These are phyloP conservation scores for Rosa multiflora DNA, from an alignment of 306 rosid genomes.

Conservation along the genomic window DNA sequence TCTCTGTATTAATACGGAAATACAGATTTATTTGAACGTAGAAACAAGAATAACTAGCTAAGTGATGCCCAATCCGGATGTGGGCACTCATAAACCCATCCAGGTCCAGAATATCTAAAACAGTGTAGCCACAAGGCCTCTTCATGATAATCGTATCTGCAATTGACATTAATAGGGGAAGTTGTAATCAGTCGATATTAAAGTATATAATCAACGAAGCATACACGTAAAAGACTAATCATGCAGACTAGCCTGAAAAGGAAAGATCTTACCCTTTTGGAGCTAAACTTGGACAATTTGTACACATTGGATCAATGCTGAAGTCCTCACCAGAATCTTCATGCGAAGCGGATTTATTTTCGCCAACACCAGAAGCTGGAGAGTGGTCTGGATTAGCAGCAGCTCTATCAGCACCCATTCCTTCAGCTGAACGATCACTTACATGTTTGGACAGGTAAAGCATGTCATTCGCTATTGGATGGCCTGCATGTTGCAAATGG, in stretches of 20 bases:
- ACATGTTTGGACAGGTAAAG: constrained; percentile 62
- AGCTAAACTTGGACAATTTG: constrained; percentile 84
- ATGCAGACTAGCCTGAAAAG: neutral
- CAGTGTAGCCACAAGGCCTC: constrained; percentile 86
- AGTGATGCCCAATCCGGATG: constrained; percentile 77
- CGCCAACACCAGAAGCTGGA: constrained; percentile 28
- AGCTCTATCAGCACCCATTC: constrained; percentile 59
- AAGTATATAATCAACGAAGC: neutral
- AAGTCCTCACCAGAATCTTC: constrained; percentile 50
- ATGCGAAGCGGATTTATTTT: constrained; percentile 30
- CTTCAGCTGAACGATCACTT: constrained; percentile 39
- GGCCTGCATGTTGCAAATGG: constrained; percentile 71
- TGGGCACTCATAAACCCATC: constrained; percentile 82
- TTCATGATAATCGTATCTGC: constrained; percentile 66
- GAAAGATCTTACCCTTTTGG: constrained; percentile 65
- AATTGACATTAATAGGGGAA: neutral
- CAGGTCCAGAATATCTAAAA: constrained; percentile 71
- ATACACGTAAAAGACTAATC: neutral
- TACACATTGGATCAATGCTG: constrained; percentile 77
- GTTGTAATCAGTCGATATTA: neutral
- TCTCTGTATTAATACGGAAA: neutral
- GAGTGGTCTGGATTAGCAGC: constrained; percentile 42
- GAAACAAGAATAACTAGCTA: constrained; percentile 16
- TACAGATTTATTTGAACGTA: neutral
- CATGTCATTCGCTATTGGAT: constrained; percentile 83